A percentile compares a stretch with the other conserved stretches of the same genome.
Evolutionary conservation across 495 filamentous ascomycete species (phyloP).

Genomic region (Neurospora pannonica): DNA sequence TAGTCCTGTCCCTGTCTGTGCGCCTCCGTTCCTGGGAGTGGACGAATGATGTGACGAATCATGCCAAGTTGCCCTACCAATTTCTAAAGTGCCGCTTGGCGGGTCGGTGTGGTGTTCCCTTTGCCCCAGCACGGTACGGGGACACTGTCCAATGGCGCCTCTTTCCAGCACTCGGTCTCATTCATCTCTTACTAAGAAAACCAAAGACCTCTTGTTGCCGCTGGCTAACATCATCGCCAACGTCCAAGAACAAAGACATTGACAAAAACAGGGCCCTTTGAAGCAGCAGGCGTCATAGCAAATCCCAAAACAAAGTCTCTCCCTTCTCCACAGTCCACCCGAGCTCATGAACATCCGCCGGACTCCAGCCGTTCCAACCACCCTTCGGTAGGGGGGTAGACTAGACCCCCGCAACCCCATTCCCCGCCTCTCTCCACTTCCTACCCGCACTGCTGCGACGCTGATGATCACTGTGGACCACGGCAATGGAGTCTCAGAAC

Average conservation of each 20-base stretch:
- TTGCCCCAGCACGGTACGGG: not conserved
- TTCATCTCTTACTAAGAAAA: not conserved
- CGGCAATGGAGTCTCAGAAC: not conserved
- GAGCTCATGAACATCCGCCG: not conserved
- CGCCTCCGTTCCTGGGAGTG: not conserved
- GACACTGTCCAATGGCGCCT: not conserved
- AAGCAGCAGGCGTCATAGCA: not conserved
- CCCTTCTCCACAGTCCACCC: not conserved
- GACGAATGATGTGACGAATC: not conserved
- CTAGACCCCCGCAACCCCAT: not conserved
- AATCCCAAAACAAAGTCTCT: not conserved
- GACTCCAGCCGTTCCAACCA: not conserved
- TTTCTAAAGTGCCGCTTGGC: not conserved
- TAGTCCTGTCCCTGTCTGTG: not conserved
- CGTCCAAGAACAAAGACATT: not conserved
- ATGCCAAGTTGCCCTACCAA: not conserved
- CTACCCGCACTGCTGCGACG: not conserved
- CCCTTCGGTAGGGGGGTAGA: not conserved
- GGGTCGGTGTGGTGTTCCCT: not conserved
- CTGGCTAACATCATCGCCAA: not conserved
- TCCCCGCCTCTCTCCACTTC: not conserved
- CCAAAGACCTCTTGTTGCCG: not conserved
- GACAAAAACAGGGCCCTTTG: not conserved
- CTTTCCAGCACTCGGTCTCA: not conserved
- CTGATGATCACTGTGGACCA: not conserved